phyloP scores from a whole-genome alignment of 305 asterid genomes.

The Fraxinus sp. region DNA sequence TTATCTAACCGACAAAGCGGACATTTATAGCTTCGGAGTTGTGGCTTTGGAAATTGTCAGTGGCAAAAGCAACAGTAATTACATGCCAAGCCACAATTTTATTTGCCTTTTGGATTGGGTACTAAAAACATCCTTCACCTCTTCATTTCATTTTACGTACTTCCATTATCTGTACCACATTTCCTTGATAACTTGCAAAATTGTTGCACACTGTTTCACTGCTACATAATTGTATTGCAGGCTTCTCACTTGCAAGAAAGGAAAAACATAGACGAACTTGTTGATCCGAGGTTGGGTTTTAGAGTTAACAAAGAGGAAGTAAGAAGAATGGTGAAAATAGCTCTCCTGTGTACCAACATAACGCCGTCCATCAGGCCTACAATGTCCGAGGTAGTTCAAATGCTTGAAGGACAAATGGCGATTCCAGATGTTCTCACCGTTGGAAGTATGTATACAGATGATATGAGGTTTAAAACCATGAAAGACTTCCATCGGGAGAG shows the following conservation, averaged over 20 bases:
- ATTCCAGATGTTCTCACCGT: slow-evolving; percentile 52
- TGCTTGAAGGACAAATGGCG: slow-evolving; percentile 65
- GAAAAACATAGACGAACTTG: slow-evolving; percentile 50
- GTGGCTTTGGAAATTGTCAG: slow-evolving; percentile 17
- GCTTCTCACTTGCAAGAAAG: slow-evolving; percentile 69
- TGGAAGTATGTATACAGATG: slow-evolving; percentile 35
- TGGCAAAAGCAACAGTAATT: slow-evolving; percentile 11
- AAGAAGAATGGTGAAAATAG: slow-evolving; percentile 56
- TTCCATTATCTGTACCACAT: neutral
- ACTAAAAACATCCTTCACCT: neutral
- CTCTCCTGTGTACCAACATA: slow-evolving; percentile 69
- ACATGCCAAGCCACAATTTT: slow-evolving; percentile 1
- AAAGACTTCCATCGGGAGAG: slow-evolving; percentile 61
- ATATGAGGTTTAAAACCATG: slow-evolving; percentile 73
- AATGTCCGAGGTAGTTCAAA: slow-evolving; percentile 78
- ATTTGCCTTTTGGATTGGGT: slow-evolving; percentile 9
- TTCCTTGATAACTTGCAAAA: neutral
- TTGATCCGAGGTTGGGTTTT: slow-evolving; percentile 53
- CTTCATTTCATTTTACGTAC: neutral
- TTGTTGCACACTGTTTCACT: neutral
- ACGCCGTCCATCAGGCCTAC: slow-evolving; percentile 75
- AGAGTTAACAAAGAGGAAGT: slow-evolving; percentile 50
- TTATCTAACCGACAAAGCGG: slow-evolving; percentile 13
- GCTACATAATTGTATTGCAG: slow-evolving; percentile 33
- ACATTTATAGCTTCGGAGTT: slow-evolving; percentile 14